Evolutionary conservation across 2,329 filamentous ascomycete genomes (phyloP), one percentile per base, ranked within the genome.

Genomic region (Sarocladium oryzae): DNA sequence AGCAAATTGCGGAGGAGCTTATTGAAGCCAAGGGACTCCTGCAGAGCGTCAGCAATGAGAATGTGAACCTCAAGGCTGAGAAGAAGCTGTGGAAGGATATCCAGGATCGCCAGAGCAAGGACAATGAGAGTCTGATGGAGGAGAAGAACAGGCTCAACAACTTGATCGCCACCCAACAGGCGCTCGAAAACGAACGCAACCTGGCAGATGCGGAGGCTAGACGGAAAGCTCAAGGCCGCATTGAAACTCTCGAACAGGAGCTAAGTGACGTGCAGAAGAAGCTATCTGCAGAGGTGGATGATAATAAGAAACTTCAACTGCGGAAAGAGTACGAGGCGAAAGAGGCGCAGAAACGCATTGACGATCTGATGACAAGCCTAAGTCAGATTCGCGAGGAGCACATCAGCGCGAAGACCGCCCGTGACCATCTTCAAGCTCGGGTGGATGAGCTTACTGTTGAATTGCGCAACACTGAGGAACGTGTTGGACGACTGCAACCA

Each of bases 61-160:
- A 85, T 51, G 85, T 90, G 15, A 96, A 97, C 62, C 79, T 96
- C 30, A 96, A 95, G 66, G 91, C 92, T 0, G 92, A 97, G 68
- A 96, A 96, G 70, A 87, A 89, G 33, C 76, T 99, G 9, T 96
- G 88, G 87, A 95, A 93, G 71, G 89, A 86, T 52, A 95, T 96
- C 30, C 91, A 97, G 64, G 85, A 88, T 56, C 84, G 95, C 50
- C 76, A 97, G 38, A 86, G 82, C 55, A 89, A 93, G 60, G 91
- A 97, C 62, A 96, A 93, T 56, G 89, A 96, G 62, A 82, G 73
- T 18, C 74, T 97, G 11, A 78, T 87, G 37, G 88, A 95, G 54
- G 93, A 99, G 65, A 88, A 90, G 57, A 82, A 84, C 41, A 81
- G 91, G 26, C 78, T 97, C 4, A 95, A 92, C 67, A 85, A 83